Base-by-base conservation (phyloP, 2,329 filamentous ascomycete genomes). In the Ceratocystis lukuohia region DNA sequence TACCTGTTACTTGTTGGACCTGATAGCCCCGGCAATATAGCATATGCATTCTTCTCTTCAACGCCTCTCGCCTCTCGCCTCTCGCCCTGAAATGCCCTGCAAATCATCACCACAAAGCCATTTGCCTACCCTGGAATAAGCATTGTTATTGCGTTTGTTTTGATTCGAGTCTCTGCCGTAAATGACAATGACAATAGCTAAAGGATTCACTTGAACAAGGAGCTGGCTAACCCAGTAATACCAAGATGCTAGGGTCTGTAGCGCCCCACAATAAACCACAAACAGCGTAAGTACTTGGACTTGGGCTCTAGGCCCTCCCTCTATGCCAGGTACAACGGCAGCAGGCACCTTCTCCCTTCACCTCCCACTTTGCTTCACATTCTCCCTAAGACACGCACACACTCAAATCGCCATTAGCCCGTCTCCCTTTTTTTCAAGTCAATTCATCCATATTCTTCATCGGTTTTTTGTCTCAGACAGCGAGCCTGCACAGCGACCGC, bases 171-270 rank as follows among this genome's bases (percentile, higher is more conserved):
- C 28, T 59, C 33, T 59, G 28, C 33, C 20, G 7, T 15, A 17
- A 5, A 33, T 37, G 25, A 30, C 53, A 57, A 22, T 28, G 20
- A 28, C 48, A 53, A 25, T 10, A 2, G 20, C 20, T 12, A 28
- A 59, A 59, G 56, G 56, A 59, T 59, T 59, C 56, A 59, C 28
- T 59, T 59, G 28, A 59, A 6, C 17, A 59, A 30, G 56, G 56
- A 12, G 5, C 6, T 15, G 17, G 15, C 12, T 17, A 33, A 7
- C 25, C 33, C 17, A 17, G 56, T 59, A 7, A 20, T n/a, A 59
- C 17, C n/a, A 37, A n/a, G 56, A n/a, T 59, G 7, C 56, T 37
- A 59, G 56, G 56, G 56, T 59, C 56, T 33, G 6, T 10, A 8
- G 8, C 2, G 28, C 28, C 56, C 56, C 56, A 59, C 28, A 59